phyloP scores from a whole-genome alignment of 2,329 filamentous ascomycete species.

The Ascochyta pisi region DNA sequence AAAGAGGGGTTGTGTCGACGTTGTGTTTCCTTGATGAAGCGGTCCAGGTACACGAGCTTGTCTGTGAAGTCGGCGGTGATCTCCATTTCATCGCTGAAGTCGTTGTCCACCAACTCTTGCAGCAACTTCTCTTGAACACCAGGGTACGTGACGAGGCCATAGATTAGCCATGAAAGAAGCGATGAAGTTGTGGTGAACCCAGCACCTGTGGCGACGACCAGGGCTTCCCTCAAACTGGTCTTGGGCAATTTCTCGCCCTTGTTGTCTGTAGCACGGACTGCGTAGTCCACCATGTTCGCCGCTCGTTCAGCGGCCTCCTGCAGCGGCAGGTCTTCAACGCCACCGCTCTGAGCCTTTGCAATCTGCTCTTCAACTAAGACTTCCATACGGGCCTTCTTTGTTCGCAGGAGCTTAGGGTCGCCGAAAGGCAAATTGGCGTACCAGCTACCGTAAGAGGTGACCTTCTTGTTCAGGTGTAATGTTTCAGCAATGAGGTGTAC shows the following conservation, averaged over 20 bases:
- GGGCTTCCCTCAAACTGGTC: conserved; percentile 45
- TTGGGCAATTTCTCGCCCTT: conserved; percentile 30
- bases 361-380: conserved; percentile 26
- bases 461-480: conserved; percentile 65
- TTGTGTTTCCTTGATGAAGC: conserved; percentile 34
- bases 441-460: conserved; percentile 63
- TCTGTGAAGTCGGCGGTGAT: conserved; percentile 27
- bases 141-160: conserved; percentile 25
- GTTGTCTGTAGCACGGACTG: conserved; percentile 30
- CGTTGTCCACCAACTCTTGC: conserved; percentile 30
- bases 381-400: conserved; percentile 25
- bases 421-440: conserved; percentile 65
- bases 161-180: conserved; percentile 31
- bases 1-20: conserved; percentile 31
- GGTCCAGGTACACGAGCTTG: conserved; percentile 27
- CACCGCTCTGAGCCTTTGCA: conserved; percentile 19
- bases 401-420: conserved; percentile 52
- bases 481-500: conserved; percentile 59
- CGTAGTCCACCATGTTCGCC: conserved; percentile 43
- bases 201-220: conserved; percentile 47
- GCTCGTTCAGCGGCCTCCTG: conserved; percentile 49
- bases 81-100: conserved; percentile 26
- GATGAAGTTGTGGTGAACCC: conserved; percentile 33
- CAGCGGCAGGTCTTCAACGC: conserved; percentile 43
- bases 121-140: conserved; percentile 29